Evolutionary conservation across 2,329 filamentous ascomycete genomes (phyloP), one percentile per base, ranked within the genome.

Genomic region (Nothophoma quercina): DNA sequence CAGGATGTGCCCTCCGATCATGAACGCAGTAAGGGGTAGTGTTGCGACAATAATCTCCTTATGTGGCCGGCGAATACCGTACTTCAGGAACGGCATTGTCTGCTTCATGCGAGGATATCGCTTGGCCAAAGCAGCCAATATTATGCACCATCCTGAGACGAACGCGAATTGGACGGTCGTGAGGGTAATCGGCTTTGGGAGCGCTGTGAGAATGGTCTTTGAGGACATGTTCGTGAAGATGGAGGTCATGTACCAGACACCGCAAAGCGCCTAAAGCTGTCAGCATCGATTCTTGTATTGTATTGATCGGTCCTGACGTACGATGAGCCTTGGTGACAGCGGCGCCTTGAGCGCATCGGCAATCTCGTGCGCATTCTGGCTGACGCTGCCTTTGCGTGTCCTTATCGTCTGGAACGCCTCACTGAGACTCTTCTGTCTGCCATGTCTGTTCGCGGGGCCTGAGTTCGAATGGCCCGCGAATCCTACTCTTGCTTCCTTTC

Each of bases 181-280:
- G 65, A 98, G 83, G 16, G 93, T 97, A 25, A 95, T 89, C 1
- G 93, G 93, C 75, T 91, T 95, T 52, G 90, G 87, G 62, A 97
- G 91, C 34, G 91, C 90, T 63, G 91, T 97, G 56, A 98, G 82
- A 69, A 99, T 99, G 15, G 93, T 90, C 78, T 99, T 99, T 44
- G 95, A 97, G 19, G 95, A 98, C 2, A 95, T 97, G 73, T 98
- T 99, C 57, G 95, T 97, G 64, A 98, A 80, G 58, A 96, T 95
- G 34, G 93, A 98, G 19, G 93, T 96, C 73, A 90, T 84, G 79
- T 98, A 99, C 95, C 95, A 98, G 69, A 93, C 78, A 51, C 93
- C 78, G 76, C 93, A 98, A 40, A 97, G 86, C 42, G 84, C 77
- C 93, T 97, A 75, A 39, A 25, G 33, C 19, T 5, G 48, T 72